Base-by-base conservation (phyloP, 2,329 filamentous ascomycete genomes). In the Trichoderma afroharzianum region DNA sequence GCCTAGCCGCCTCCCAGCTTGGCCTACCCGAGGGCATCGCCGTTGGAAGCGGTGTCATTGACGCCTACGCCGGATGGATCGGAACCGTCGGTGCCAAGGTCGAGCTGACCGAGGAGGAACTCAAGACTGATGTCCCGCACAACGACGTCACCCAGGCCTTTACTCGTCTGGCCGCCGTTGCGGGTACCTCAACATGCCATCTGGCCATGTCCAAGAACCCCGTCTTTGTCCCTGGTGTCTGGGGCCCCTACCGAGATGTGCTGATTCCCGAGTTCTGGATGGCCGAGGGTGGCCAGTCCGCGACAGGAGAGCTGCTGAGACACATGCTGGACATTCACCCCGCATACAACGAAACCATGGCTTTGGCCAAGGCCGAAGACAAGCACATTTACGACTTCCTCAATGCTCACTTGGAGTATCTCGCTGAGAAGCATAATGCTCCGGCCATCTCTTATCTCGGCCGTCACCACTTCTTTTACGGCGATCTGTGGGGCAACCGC, bases 71-170 rank as follows among this genome's bases (percentile, higher is more conserved):
- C 72, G 96, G 96, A 74, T 99, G 96, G 96, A 96, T 99, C 76
- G 96, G 96, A 73, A 98, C 96, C 1, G 96, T 99, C n/a, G 96
- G 96, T 72, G 95, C 96, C 73, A 98, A 98, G 82, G 93, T 98
- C 76, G 88, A 94, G 75, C 88, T 97, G 18, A 86, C 87, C 53
- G 76, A 80, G 43, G 89, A 92, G 70, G 87, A 92, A 62, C 86
- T 95, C 50, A 91, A 92, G 79, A 85, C 88, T 72, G 87, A 87
- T 43, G 86, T 87, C 5, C 87, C 92, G 1, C 90, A 92, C 78
- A 97, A 97, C 82, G 94, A 97, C 79, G 88, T 96, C n/a, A 89
- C 92, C 2, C 94, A 98, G 82, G 95, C 95, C 6, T 98, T 98
- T 78, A 95, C 92, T 43, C 93, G 96, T 68, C 88, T 99, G 43